These are phyloP conservation scores for Rosa hybrid DNA, from an alignment of 331 rosid species.

Conservation along the genomic window DNA sequence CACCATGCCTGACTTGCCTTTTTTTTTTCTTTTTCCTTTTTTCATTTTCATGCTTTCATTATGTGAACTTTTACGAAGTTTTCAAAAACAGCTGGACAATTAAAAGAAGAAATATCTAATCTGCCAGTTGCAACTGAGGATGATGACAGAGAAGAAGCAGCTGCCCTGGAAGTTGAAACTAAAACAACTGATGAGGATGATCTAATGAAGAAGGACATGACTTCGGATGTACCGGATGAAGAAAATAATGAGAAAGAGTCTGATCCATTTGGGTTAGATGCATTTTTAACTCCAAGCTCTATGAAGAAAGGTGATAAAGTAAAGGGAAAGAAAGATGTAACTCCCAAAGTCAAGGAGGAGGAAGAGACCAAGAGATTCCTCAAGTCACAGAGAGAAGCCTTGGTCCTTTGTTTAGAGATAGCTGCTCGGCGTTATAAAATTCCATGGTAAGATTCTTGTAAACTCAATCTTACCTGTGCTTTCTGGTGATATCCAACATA, in stretches of 20 bases:
- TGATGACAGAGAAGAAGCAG: slow-evolving; percentile 73
- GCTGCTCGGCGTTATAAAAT: slow-evolving; percentile 81
- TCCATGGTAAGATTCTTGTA: slow-evolving; percentile 56
- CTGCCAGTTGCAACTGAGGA: slow-evolving; percentile 78
- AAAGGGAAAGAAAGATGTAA: slow-evolving; percentile 56
- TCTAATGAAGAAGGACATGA: slow-evolving; percentile 24
- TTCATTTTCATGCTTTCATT: slow-evolving; percentile 28
- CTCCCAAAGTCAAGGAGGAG: slow-evolving; percentile 44
- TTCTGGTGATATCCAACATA: not conserved
- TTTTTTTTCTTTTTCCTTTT: not conserved
- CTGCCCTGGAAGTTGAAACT: slow-evolving; percentile 47
- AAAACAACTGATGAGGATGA: slow-evolving; percentile 34
- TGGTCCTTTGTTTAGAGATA: slow-evolving; percentile 78
- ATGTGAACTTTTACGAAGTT: slow-evolving; percentile 44
- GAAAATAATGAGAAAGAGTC: slow-evolving; percentile 45
- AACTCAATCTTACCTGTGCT: slow-evolving; percentile 1
- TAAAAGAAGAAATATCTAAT: slow-evolving; percentile 70
- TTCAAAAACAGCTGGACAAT: slow-evolving; percentile 75
- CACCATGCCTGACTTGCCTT: slow-evolving; percentile 12
- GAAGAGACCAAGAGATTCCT: slow-evolving; percentile 72
- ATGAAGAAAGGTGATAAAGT: slow-evolving; percentile 56
- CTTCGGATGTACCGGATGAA: slow-evolving; percentile 30
- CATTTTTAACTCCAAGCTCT: slow-evolving; percentile 55
- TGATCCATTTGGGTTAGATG: slow-evolving; percentile 95
- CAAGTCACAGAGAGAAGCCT: slow-evolving; percentile 74